Conservation (phyloP, 2,329 filamentous ascomycete genomes). For the Alternaria arborescens region DNA sequence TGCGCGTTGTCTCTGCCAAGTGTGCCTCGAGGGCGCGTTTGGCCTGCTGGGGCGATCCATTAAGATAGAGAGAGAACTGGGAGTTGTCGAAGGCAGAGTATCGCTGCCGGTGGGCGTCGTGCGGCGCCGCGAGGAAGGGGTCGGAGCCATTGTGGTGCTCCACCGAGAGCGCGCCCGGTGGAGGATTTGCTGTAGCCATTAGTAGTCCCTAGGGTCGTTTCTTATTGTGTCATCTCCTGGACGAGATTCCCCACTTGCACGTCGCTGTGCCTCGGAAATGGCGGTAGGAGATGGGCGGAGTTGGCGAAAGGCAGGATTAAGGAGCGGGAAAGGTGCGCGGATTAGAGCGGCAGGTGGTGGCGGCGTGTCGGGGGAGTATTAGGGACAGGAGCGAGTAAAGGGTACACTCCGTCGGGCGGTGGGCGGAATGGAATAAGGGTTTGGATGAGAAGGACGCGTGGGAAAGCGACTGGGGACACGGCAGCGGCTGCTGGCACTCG, state of each 20-base stretch:
- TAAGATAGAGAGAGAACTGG: slow-evolving; percentile 78
- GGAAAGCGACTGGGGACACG: slow-evolving; percentile 26
- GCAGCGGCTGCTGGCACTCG: slow-evolving; percentile 35
- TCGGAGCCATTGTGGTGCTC: slow-evolving; percentile 51
- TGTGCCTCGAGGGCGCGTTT: slow-evolving; percentile 91
- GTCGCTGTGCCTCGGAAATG: neutral
- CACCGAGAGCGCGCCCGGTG: slow-evolving; percentile 52
- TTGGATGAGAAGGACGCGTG: slow-evolving; percentile 37
- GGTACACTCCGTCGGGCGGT: slow-evolving; percentile 30
- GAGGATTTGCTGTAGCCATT: slow-evolving; percentile 56
- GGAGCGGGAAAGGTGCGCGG: slow-evolving; percentile 10
- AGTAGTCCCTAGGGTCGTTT: slow-evolving; percentile 22
- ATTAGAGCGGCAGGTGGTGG: slow-evolving; percentile 5
- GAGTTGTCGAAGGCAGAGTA: slow-evolving; percentile 86
- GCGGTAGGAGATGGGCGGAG: slow-evolving; percentile 8
- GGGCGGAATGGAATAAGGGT: slow-evolving; percentile 28
- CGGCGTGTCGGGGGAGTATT: slow-evolving; percentile 7
- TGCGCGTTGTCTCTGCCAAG: slow-evolving; percentile 87
- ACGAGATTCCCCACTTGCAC: slow-evolving; percentile 6
- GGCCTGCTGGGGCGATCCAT: slow-evolving; percentile 82
- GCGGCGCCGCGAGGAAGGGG: slow-evolving; percentile 55
- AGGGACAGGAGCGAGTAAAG: slow-evolving; percentile 21
- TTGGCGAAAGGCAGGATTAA: slow-evolving; percentile 6
- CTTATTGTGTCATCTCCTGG: slow-evolving; percentile 43
- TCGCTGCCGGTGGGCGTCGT: slow-evolving; percentile 64